A percentile compares a stretch with the other conserved stretches of the same genome.
These are phyloP conservation scores for Phytophthora pisi DNA, from an alignment of 352 stramenopile species.

Conservation along the genomic window DNA sequence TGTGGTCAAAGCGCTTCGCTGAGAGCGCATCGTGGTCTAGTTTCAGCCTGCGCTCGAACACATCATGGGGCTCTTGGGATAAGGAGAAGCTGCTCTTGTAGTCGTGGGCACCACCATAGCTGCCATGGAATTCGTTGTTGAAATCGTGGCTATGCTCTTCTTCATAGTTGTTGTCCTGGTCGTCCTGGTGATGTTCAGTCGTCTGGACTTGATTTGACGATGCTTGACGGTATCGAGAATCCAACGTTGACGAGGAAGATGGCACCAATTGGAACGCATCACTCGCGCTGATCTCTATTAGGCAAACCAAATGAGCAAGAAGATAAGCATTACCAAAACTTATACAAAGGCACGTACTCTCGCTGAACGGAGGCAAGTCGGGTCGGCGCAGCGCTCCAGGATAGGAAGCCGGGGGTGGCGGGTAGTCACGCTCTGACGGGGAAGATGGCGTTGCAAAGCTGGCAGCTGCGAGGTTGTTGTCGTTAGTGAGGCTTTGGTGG, in stretches of 20 bases:
- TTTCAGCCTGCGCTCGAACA: conserved; percentile 28
- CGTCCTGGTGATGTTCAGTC: conserved; percentile 19
- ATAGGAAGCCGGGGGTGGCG: conserved; percentile 25
- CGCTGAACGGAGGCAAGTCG: conserved; percentile 30
- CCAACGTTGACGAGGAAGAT: conserved; percentile 23
- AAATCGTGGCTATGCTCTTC: conserved; percentile 29
- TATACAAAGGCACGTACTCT: conserved; percentile 38
- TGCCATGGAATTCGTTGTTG: conserved; percentile 23
- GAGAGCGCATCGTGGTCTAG: conserved; percentile 20
- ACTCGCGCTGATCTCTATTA: conserved; percentile 20
- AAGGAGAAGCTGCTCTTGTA: conserved; percentile 20
- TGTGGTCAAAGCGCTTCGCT: conserved; percentile 29
- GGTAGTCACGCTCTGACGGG: conserved; percentile 27
- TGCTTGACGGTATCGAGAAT: conserved; percentile 17
- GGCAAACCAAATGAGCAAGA: conserved; percentile 1
- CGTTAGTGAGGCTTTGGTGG: conserved; percentile 55
- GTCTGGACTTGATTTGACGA: conserved; percentile 23
- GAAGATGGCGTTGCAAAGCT: conserved; percentile 26
- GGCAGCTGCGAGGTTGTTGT: conserved; percentile 31
- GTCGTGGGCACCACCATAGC: conserved; percentile 13
- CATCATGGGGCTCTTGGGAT: conserved; percentile 27
- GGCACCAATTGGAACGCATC: conserved; percentile 16
- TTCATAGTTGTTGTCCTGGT: conserved; percentile 35
- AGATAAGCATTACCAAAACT: conserved; percentile 10
- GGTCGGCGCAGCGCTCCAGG: conserved; percentile 26